phyloP scores from a whole-genome alignment of 2,329 filamentous ascomycete species.

The Diatrype stigma region DNA sequence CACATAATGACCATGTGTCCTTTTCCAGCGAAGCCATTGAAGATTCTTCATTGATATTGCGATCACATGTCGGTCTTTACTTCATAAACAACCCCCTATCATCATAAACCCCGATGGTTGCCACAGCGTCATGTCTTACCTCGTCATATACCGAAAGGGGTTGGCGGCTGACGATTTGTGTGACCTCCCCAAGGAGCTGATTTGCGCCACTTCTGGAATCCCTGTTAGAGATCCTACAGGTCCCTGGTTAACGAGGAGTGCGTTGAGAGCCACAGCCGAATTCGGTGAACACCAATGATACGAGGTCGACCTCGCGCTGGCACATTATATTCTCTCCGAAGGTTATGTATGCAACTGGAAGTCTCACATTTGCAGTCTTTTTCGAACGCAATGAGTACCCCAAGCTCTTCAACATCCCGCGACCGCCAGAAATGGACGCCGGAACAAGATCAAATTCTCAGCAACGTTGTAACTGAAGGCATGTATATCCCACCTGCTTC shows the following conservation, averaged over 20 bases:
- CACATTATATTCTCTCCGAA: neutral
- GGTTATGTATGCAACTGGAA: neutral
- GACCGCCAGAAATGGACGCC: constrained; percentile 2
- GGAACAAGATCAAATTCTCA: constrained; percentile 1
- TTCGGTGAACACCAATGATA: neutral
- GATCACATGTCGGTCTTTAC: neutral
- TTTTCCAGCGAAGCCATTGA: too few relatives aligned
- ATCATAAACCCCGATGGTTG: neutral
- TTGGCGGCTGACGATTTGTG: neutral
- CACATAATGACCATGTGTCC: too few relatives aligned
- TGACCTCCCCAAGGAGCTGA: neutral
- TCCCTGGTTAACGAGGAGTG: neutral
- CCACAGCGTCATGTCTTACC: neutral
- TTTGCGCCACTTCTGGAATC: neutral
- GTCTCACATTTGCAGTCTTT: neutral
- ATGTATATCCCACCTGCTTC: neutral
- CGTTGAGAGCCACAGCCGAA: neutral
- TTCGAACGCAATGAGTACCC: neutral
- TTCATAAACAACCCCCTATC: neutral
- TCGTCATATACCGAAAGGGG: neutral
- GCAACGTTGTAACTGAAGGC: neutral
- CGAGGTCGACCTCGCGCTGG: neutral
- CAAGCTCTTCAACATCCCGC: neutral
- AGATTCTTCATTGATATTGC: too few relatives aligned
- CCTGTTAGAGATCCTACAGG: neutral